A percentile compares a stretch with the other conserved stretches of the same genome.
These are phyloP conservation scores for Rhodamnia argentea DNA, from an alignment of 345 rosid genomes.

Conservation along the genomic window DNA sequence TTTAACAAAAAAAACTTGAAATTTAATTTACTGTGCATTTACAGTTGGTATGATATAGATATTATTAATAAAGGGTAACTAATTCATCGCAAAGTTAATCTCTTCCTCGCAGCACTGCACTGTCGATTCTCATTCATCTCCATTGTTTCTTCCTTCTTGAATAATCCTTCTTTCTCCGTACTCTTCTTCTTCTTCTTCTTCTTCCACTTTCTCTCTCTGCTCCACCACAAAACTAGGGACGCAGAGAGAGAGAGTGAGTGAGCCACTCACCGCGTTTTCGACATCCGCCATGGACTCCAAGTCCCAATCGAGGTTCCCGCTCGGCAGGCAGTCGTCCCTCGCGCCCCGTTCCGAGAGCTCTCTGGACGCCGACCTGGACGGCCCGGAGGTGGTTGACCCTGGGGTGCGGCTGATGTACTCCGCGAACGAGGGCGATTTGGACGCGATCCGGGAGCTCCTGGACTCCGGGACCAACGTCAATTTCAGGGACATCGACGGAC, in stretches of 20 bases:
- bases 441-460: slow-evolving; percentile 46
- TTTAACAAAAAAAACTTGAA: no score
- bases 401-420: slow-evolving; percentile 63
- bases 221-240: background rate
- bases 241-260: background rate
- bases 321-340: slow-evolving; percentile 52
- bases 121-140: background rate
- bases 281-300: background rate
- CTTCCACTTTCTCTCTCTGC: background rate
- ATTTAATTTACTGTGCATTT: no score
- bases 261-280: background rate
- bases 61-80: no score
- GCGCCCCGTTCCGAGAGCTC: slow-evolving; percentile 30
- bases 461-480: slow-evolving; percentile 59
- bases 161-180: background rate
- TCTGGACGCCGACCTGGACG: background rate
- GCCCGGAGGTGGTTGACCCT: slow-evolving; percentile 25
- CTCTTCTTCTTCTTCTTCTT: background rate
- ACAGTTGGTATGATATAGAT: no score
- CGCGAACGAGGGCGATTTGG: slow-evolving; percentile 69
- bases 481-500: slow-evolving; percentile 55
- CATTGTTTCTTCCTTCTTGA: background rate
- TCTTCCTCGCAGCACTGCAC: no score
- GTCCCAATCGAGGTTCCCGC: slow-evolving; percentile 21
- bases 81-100: no score